Conservation (phyloP, 176 grass and related monocot genomes). For the Eleusine coracana region DNA sequence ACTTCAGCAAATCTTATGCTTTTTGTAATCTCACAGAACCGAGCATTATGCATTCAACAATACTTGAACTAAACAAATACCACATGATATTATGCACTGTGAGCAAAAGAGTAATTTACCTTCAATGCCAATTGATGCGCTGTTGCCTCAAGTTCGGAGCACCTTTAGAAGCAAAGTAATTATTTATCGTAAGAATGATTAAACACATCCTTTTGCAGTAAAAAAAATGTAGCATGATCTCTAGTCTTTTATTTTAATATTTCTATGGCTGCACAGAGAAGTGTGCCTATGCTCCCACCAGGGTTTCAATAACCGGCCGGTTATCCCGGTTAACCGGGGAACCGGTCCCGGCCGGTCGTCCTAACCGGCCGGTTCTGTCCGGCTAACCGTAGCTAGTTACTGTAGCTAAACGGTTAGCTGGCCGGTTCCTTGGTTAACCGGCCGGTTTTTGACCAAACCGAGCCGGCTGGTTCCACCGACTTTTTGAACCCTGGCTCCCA, state of each 20-base stretch:
- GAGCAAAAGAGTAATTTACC: conserved; percentile 30
- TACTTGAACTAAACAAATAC: background rate
- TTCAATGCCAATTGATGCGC: conserved; percentile 18
- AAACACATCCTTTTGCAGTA: background rate
- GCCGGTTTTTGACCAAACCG: no score
- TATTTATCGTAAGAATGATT: conserved; percentile 23
- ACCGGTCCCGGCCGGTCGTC: no score
- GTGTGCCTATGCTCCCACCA: background rate
- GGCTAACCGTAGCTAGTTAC: no score
- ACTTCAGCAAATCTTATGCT: background rate
- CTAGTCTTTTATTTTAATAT: background rate
- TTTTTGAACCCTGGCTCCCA: no score
- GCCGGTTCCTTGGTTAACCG: no score
- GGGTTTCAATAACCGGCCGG: no score
- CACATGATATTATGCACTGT: background rate
- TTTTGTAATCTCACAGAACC: background rate
- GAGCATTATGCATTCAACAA: background rate
- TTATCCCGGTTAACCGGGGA: no score
- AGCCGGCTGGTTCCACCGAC: no score
- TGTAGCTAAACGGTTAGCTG: no score
- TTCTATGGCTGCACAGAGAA: background rate
- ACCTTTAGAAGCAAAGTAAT: conserved; percentile 35
- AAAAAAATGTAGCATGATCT: background rate
- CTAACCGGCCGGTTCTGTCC: no score
- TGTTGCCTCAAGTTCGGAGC: conserved; percentile 24